These are phyloP conservation scores for Senna siamea DNA, from an alignment of 306 rosid species.

Conservation along the genomic window DNA sequence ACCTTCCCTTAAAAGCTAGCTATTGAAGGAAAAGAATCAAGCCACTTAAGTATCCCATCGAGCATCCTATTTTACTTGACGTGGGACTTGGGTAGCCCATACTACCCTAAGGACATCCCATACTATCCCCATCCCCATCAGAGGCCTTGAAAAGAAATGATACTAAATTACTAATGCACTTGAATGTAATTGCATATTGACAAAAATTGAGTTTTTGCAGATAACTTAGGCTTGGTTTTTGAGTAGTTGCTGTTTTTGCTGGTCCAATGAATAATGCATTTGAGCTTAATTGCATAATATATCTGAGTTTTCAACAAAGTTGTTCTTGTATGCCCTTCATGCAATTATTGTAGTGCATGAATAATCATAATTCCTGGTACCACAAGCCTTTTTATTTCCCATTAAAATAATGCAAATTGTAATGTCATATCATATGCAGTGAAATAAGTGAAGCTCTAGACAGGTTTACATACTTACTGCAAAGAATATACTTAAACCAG, in stretches of 20 bases:
- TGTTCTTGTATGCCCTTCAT: background rate
- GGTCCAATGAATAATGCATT: background rate
- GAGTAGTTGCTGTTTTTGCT: constrained; percentile 1
- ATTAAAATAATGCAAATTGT: background rate
- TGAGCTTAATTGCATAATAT: background rate
- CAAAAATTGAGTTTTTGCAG: too few species aligned
- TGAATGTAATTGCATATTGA: background rate
- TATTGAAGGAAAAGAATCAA: too few species aligned
- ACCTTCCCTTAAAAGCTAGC: too few species aligned
- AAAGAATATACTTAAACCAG: constrained; percentile 37
- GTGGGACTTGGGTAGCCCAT: too few species aligned
- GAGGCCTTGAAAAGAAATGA: background rate
- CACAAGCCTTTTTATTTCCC: background rate
- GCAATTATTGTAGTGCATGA: background rate
- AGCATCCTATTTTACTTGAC: too few species aligned
- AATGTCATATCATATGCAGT: constrained; percentile 31
- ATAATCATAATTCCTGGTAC: background rate
- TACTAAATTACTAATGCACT: background rate
- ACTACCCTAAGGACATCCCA: too few species aligned
- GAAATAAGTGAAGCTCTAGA: constrained; percentile 50
- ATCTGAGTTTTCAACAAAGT: background rate
- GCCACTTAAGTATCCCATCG: too few species aligned
- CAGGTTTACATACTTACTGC: constrained; percentile 41
- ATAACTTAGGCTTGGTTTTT: background rate
- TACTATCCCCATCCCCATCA: too few species aligned